Percentiles rank a stretch among this genome's conserved stretches.
These are phyloP conservation scores for Pseudogymnoascus pannorum DNA, from an alignment of 2,329 filamentous ascomycete species.

Conservation along the genomic window DNA sequence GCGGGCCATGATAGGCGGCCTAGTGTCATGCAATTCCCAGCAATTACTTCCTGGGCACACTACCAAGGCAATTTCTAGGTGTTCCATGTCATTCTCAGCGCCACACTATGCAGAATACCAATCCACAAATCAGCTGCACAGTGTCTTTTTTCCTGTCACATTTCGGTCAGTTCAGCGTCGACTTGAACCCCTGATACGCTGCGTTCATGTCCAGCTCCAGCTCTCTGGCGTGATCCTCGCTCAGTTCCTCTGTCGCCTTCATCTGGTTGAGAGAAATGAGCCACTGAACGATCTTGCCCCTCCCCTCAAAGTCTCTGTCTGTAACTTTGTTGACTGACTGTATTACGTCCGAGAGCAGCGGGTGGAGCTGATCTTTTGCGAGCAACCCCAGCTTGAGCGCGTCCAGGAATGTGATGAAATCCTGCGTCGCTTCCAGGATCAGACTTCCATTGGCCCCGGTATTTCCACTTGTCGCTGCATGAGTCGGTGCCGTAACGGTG, in stretches of 20 bases:
- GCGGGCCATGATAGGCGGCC: conserved; percentile 6
- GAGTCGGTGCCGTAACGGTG: conserved; percentile 53
- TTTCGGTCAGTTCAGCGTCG: conserved; percentile 24
- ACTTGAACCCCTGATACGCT: conserved; percentile 89
- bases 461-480: conserved; percentile 37
- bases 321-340: conserved; percentile 97
- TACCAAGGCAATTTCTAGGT: not conserved
- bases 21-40: not conserved
- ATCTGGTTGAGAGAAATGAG: conserved; percentile 96
- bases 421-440: conserved; percentile 87
- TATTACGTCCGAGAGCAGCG: conserved; percentile 88
- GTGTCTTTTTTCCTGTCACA: not conserved
- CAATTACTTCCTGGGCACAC: not conserved
- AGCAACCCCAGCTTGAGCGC: conserved; percentile 86
- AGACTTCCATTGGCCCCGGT: conserved; percentile 47
- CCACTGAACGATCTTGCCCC: conserved; percentile 98
- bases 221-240: conserved; percentile 79
- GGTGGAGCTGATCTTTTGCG: conserved; percentile 94
- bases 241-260: conserved; percentile 87
- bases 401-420: conserved; percentile 97
- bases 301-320: conserved; percentile 86
- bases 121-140: not conserved
- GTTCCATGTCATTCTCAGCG: not conserved
- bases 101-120: not conserved
- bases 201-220: conserved; percentile 89